Base-by-base conservation (phyloP, 768 basidiomycete species). In the Trametes cingulata region DNA sequence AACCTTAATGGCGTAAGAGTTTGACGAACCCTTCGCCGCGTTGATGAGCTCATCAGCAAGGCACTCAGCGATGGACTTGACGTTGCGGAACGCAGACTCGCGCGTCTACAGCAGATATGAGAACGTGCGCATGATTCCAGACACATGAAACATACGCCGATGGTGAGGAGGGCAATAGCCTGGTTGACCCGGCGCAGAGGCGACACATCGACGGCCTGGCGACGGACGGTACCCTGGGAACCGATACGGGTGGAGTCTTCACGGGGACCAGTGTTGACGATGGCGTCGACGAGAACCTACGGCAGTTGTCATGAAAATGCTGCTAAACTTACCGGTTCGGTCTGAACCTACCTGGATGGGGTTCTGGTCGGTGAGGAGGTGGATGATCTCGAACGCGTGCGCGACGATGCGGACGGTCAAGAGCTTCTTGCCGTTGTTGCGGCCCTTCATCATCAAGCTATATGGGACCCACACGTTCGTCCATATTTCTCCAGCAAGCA, bases 1-100 rank as follows among this genome's bases (percentile, higher is more conserved):
- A n/a, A 91, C 91, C 92, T 98, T 98, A 85, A 99, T 99, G 63
- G 96, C 96, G 75, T 98, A 99, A 56, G 96, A 98, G 90, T 99
- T 99, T 72, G 95, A 98, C 50, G 97, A 98, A 65, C 97, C 97
- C 83, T 99, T 98, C 66, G 96, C 97, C 54, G 97, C 97, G 77
- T 99, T 99, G 85, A 98, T 98, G 72, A 98, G 90, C 77, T 99
- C 97, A 75, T 98, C 97, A 61, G 97, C 96, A 53, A 98, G 85
- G 80, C 96, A 98, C 81, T 98, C 96, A 62, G 97, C 95, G 69
- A 99, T 90, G 62, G 95, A 97, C 80, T 99, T 99, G 71, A 98
- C 93, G 81, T 99, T 99, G 78, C 97, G 93, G 94, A 99, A 99
- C 53, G 97, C 95, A 46, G 96, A 98, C 80, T 99, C 97, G 73